These are phyloP conservation scores for Priceomyces melissophilus DNA, from an alignment of 805 yeast genomes.

Conservation along the genomic window DNA sequence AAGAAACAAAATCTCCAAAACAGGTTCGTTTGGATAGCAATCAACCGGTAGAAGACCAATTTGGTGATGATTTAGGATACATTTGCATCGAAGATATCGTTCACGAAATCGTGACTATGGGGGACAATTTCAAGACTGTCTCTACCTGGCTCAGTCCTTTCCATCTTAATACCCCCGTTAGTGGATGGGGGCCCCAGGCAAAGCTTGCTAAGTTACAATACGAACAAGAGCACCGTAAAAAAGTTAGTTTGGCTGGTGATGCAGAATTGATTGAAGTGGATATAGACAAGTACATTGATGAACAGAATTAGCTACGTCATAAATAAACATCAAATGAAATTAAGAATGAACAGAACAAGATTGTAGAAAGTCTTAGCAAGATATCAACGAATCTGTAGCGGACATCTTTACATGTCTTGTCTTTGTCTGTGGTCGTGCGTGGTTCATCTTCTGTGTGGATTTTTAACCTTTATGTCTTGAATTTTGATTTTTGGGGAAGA, in stretches of 20 bases:
- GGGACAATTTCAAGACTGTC: constrained; percentile 61
- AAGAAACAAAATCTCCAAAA: constrained; percentile 19
- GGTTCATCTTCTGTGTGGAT: too few species aligned
- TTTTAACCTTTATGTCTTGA: too few species aligned
- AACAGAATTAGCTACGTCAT: constrained; percentile 47
- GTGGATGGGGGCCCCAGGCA: constrained; percentile 72
- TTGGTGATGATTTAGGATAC: constrained; percentile 56
- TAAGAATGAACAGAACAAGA: too few species aligned
- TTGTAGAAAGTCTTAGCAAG: too few species aligned
- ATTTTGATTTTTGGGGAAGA: not conserved
- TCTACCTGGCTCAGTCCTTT: constrained; percentile 68
- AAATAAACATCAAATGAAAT: too few species aligned
- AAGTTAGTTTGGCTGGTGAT: constrained; percentile 56
- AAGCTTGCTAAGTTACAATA: constrained; percentile 62
- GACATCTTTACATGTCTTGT: too few species aligned
- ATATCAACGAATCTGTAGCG: too few species aligned
- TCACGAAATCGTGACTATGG: constrained; percentile 62
- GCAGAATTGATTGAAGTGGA: constrained; percentile 70
- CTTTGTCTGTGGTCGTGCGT: too few species aligned
- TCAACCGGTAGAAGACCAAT: constrained; percentile 66
- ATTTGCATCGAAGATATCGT: constrained; percentile 80
- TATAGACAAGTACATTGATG: constrained; percentile 64
- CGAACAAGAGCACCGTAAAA: constrained; percentile 47
- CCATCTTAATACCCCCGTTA: constrained; percentile 62
- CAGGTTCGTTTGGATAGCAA: constrained; percentile 65